phyloP scores from a whole-genome alignment of 2,329 filamentous ascomycete genomes.

The Gnomoniopsis smithogilvyi region DNA sequence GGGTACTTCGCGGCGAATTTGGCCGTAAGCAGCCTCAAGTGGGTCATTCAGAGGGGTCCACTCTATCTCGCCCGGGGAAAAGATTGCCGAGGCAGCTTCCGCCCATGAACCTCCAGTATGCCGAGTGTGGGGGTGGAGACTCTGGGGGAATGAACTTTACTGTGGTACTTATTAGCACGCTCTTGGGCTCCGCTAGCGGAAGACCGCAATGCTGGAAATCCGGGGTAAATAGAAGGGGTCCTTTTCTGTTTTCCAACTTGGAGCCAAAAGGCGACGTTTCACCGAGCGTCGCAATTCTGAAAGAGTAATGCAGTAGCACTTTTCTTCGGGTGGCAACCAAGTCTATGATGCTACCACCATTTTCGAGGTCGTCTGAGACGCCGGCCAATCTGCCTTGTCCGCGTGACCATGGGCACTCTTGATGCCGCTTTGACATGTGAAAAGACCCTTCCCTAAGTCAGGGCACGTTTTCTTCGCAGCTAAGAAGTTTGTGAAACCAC shows the following conservation, averaged over 20 bases:
- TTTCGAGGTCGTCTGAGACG: background rate
- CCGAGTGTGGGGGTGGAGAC: constrained; percentile 1
- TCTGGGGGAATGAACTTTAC: no score
- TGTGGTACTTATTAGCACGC: no score
- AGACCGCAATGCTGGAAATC: no score
- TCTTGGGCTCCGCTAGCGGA: background rate
- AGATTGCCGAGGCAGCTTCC: constrained; percentile 13
- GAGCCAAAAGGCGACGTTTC: background rate
- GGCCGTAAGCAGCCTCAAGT: no score
- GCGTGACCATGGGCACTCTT: constrained; percentile 2
- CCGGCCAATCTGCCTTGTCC: background rate
- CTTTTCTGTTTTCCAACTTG: background rate
- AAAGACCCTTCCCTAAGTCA: background rate
- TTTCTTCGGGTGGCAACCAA: constrained; percentile 5
- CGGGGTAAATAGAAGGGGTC: background rate
- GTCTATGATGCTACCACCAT: constrained; percentile 1
- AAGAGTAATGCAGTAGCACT: no score
- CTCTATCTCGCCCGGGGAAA: background rate
- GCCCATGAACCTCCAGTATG: background rate
- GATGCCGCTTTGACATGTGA: constrained; percentile 15
- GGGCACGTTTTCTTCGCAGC: no score
- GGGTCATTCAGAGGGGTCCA: no score
- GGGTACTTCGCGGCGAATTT: constrained; percentile 14
- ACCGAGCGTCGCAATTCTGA: no score
- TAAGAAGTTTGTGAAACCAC: background rate